These are phyloP conservation scores for Straminergon stramineum DNA, from an alignment of 225 moss, liverwort and hornwort species.

Conservation along the genomic window DNA sequence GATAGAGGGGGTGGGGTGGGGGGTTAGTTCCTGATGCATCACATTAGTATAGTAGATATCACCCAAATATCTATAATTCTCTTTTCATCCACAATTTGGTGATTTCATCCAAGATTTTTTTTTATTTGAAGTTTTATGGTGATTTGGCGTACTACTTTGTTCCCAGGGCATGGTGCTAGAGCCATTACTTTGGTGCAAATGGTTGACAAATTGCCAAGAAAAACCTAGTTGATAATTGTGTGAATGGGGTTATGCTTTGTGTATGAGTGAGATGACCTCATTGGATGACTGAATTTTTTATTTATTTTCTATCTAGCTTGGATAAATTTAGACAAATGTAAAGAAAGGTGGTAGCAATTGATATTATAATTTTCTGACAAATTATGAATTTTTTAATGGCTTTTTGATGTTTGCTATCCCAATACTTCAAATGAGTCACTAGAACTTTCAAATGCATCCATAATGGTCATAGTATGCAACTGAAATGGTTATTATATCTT, in stretches of 20 bases:
- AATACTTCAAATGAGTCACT: neutral
- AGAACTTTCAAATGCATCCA: accelerated
- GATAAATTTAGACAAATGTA: no score
- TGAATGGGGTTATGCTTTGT: neutral
- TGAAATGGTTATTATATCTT: accelerated
- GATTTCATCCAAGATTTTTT: no score
- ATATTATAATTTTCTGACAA: neutral
- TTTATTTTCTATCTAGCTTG: neutral
- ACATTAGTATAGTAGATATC: no score
- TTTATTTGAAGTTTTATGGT: no score
- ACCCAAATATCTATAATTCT: no score
- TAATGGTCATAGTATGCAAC: neutral
- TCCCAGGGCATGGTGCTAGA: no score
- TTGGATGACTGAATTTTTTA: neutral
- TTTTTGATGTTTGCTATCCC: accelerated
- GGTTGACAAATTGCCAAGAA: no score
- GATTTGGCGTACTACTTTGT: no score
- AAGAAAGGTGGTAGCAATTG: neutral
- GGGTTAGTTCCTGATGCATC: no score
- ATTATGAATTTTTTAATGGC: neutral
- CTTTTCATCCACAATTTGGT: no score
- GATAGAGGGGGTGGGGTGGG: no score
- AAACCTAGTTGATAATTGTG: neutral
- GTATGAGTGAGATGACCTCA: neutral
- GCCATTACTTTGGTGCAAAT: no score